These are phyloP conservation scores for Saccharum spontaneum DNA, from an alignment of 176 grass and related monocot genomes.

Conservation along the genomic window DNA sequence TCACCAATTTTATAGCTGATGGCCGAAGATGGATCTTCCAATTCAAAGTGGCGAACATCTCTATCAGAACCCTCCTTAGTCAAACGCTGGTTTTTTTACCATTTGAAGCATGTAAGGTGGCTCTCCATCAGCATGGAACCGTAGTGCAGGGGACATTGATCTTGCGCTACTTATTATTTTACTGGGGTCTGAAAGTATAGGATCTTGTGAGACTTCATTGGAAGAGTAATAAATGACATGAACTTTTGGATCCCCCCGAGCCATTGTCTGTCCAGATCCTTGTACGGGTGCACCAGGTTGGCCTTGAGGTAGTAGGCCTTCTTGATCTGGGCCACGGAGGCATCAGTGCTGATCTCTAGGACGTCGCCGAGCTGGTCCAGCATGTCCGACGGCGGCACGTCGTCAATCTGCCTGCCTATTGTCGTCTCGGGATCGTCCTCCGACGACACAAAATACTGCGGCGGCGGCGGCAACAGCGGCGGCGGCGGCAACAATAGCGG, in stretches of 20 bases:
- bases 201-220: slow-evolving; percentile 39
- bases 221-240: slow-evolving; percentile 63
- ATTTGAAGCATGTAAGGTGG: slow-evolving; percentile 76
- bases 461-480: no score
- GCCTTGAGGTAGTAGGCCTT: no score
- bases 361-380: no score
- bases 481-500: no score
- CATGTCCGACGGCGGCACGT: no score
- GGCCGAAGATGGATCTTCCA: slow-evolving; percentile 62
- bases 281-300: no score
- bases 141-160: slow-evolving; percentile 65
- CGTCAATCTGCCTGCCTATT: no score
- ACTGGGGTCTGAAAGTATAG: slow-evolving; percentile 51
- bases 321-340: no score
- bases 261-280: slow-evolving; percentile 60
- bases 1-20: slow-evolving; percentile 82
- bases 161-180: slow-evolving; percentile 68
- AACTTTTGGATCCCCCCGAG: slow-evolving; percentile 65
- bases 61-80: slow-evolving; percentile 58
- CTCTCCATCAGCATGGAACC: slow-evolving; percentile 62
- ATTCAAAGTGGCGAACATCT: slow-evolving; percentile 86
- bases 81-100: slow-evolving; percentile 63
- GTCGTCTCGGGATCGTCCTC: no score
- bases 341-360: no score
- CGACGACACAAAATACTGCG: no score